Evolutionary conservation across 768 basidiomycete genomes (phyloP).

Genomic region (Tulasnella sp.): DNA sequence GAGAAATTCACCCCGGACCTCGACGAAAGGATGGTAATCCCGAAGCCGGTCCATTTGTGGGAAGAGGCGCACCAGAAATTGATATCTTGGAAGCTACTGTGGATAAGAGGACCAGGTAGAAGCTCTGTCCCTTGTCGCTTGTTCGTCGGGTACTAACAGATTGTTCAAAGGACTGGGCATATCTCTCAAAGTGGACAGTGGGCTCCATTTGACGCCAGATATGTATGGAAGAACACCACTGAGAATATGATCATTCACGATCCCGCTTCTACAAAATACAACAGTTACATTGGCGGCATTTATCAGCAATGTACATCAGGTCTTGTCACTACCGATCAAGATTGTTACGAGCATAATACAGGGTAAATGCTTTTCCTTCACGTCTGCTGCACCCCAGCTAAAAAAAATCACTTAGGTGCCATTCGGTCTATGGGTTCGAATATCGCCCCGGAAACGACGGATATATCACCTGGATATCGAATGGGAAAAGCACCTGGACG

Average conservation of each 20-base stretch:
- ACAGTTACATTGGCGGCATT: constrained; percentile 36
- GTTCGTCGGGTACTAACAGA: too few species aligned
- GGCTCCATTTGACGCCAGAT: constrained; percentile 57
- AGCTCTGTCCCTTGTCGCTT: constrained; percentile 32
- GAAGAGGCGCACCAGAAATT: constrained; percentile 76
- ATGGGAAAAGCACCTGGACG: constrained; percentile 54
- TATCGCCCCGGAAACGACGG: constrained; percentile 63
- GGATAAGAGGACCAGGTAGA: constrained; percentile 28
- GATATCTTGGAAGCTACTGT: constrained; percentile 70
- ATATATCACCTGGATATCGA: constrained; percentile 73
- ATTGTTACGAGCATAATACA: constrained; percentile 45
- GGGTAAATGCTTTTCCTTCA: background rate
- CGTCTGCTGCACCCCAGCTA: background rate
- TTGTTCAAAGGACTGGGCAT: constrained; percentile 31
- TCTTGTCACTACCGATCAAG: constrained; percentile 54
- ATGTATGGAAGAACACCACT: constrained; percentile 52
- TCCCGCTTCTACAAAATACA: constrained; percentile 36
- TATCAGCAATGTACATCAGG: constrained; percentile 77
- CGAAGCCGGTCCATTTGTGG: constrained; percentile 76
- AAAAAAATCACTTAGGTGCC: constrained; percentile 32
- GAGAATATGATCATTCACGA: constrained; percentile 46
- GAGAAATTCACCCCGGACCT: constrained; percentile 80
- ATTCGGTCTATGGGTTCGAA: constrained; percentile 65
- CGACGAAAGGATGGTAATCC: constrained; percentile 57
- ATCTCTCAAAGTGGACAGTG: constrained; percentile 73